Evolutionary conservation across 768 basidiomycete genomes (phyloP), one percentile per base, ranked within the genome.

Genomic region (Calocybe gangraenosa): DNA sequence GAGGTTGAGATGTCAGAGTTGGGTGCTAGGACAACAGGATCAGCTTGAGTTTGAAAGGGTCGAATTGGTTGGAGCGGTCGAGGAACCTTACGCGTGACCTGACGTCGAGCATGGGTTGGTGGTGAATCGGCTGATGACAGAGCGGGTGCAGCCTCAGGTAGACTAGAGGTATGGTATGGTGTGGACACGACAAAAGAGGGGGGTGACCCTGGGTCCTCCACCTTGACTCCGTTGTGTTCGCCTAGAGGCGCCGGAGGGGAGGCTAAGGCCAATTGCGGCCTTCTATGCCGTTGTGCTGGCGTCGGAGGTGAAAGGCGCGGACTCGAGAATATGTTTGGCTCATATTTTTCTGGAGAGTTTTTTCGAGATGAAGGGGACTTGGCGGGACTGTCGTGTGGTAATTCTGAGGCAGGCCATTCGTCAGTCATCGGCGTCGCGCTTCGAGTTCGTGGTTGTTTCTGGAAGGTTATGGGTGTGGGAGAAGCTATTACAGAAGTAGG

Each of bases 1-100:
- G 61, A 58, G 25, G 56, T 64, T 1, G 76, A 80, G 1, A 71
- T 68, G 51, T 82, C 79, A 8, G 79, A 79, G 53, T 79, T 75
- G 3, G 79, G 78, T 7, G 69, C 79, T 18, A 81, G 58, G n/a
- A 81, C 66, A 14, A 64, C 67, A 22, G 58, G 66, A 18, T 67
- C 72, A 37, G 56, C 53, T 42, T 48, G 40, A 40, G 47, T 58
- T 57, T 30, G 66, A 57, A 35, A 34, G n/a, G 48, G 44, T 34
- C 35, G 46, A 38, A 54, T 55, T 18, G 70, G 64, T 47, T 61
- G 65, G 3, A 60, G 58, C 7, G 79, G 74, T 6, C 66, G 69
- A 37, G 73, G 72, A 21, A 81, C 71, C 56, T 70, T 77, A 34
- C 77, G 73, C 23, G 62, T 59, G 3, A 71, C 58, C 28, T 52